Evolutionary conservation across 768 basidiomycete genomes (phyloP).

Genomic region (Phlegmacium glaucopus): DNA sequence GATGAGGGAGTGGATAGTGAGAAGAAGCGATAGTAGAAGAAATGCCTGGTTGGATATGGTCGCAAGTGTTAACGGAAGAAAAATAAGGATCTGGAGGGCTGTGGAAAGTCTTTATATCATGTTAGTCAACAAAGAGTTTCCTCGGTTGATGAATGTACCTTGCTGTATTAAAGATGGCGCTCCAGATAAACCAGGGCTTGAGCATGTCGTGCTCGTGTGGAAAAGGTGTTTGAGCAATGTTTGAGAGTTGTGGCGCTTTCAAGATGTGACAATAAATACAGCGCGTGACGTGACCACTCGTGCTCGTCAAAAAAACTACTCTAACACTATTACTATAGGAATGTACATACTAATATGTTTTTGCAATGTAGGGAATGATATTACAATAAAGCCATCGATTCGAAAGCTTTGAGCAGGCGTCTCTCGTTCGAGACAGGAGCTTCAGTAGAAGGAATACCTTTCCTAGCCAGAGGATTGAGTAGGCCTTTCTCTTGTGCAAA

Average conservation of each 20-base stretch:
- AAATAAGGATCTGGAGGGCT: constrained; percentile 76
- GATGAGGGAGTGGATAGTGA: constrained; percentile 73
- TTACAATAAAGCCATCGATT: neutral
- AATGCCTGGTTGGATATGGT: constrained; percentile 80
- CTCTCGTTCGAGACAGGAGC: constrained; percentile 13
- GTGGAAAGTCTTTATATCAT: constrained; percentile 57
- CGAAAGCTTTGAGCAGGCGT: constrained; percentile 12
- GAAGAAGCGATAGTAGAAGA: constrained; percentile 73
- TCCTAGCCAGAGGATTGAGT: constrained; percentile 48
- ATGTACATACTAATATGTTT: no score
- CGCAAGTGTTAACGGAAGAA: constrained; percentile 79
- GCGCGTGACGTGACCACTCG: constrained; percentile 3
- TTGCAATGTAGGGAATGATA: no score
- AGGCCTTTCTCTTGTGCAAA: constrained; percentile 90
- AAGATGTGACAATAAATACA: no score
- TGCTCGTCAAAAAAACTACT: neutral
- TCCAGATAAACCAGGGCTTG: constrained; percentile 66
- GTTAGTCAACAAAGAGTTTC: constrained; percentile 7
- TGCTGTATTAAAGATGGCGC: constrained; percentile 59
- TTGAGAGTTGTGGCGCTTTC: no score
- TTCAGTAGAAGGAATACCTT: constrained; percentile 22
- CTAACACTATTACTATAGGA: neutral
- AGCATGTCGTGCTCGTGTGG: constrained; percentile 27
- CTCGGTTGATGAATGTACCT: constrained; percentile 33
- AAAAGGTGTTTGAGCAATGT: no score